Base-by-base conservation (phyloP, 306 rosid genomes). In the Vigna angularis region DNA sequence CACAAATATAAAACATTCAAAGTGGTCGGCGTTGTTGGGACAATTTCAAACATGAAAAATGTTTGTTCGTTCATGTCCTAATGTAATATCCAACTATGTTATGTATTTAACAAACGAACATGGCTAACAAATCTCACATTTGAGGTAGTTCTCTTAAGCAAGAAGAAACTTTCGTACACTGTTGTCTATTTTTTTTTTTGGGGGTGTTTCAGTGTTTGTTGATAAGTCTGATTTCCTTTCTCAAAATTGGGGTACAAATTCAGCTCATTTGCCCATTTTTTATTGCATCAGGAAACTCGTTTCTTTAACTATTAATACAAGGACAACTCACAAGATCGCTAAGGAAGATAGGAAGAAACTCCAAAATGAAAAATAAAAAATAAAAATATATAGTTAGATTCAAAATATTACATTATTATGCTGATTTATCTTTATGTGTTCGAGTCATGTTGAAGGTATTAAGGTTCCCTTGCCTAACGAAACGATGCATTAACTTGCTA, bases 11-110 rank as follows among this genome's bases (percentile, higher is more conserved):
- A 4, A 66, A 83, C 9, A 57, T 62, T 15, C 26, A 40, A 50
- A 59, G 51, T 13, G 30, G 87, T 79, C 83, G 84, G 83, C 76
- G 11, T 15, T 13, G 36, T 9, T 69, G 59, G 16, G 68, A 70
- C 84, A 83, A 34, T 32, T 69, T 74, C 9, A 61, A 65, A 66
- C 79, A 72, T 34, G 59, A 77, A 61, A 18, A 17, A 38, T 28
- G 48, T 53, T 68, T 62, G 56, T 56, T 9, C 30, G 17, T 74
- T 68, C 38, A 6, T 38, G 76, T 75, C 66, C 14, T 55, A 34
- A 11, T 57, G 42, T 47, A 63, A 14, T 47, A 55, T 18, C 45
- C 76, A 56, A 42, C 55, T 47, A 40, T 63, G 11, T 17, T 47
- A 40, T 52, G 11, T 17, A 50, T 38, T 53, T 42, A 10, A 38